phyloP scores from a whole-genome alignment of 75 land plant species.

The Sequoiadendron giganteum region DNA sequence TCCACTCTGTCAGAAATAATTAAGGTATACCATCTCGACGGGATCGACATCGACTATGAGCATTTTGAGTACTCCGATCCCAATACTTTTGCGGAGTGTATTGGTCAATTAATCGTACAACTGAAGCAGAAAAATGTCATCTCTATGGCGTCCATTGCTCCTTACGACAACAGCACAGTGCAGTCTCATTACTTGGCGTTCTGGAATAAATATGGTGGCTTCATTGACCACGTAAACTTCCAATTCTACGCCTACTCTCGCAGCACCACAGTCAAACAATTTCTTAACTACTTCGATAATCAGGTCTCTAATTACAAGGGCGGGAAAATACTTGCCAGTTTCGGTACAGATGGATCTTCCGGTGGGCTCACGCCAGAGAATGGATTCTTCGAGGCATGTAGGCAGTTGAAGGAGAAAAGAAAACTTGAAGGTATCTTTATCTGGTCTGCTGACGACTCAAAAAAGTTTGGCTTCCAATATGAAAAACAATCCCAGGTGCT shows the following conservation, averaged over 20 bases:
- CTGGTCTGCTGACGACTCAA: not conserved
- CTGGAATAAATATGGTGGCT: not conserved
- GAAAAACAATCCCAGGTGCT: not conserved
- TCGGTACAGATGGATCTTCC: not conserved
- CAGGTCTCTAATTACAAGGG: conserved; percentile 8
- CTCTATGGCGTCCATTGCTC: conserved; percentile 34
- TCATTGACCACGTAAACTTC: conserved; percentile 28
- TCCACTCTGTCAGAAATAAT: conserved; percentile 30
- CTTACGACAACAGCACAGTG: not conserved
- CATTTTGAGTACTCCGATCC: not conserved
- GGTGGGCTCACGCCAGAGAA: not conserved
- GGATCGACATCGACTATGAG: conserved; percentile 37
- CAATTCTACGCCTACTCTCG: conserved; percentile 18
- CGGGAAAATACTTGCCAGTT: conserved; percentile 12
- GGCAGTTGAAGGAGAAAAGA: not conserved
- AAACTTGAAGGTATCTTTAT: not conserved
- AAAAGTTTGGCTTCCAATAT: not conserved
- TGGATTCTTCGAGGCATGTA: not conserved
- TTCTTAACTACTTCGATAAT: conserved; percentile 1
- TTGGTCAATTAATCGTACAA: conserved; percentile 18
- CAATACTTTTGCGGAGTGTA: conserved; percentile 16
- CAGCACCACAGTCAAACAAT: conserved; percentile 3
- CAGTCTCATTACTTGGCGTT: conserved; percentile 14
- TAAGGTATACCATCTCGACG: conserved; percentile 16
- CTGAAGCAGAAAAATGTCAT: conserved; percentile 15